Evolutionary conservation across 352 stramenopile species (phyloP).

Genomic region (Phytophthora idaei): DNA sequence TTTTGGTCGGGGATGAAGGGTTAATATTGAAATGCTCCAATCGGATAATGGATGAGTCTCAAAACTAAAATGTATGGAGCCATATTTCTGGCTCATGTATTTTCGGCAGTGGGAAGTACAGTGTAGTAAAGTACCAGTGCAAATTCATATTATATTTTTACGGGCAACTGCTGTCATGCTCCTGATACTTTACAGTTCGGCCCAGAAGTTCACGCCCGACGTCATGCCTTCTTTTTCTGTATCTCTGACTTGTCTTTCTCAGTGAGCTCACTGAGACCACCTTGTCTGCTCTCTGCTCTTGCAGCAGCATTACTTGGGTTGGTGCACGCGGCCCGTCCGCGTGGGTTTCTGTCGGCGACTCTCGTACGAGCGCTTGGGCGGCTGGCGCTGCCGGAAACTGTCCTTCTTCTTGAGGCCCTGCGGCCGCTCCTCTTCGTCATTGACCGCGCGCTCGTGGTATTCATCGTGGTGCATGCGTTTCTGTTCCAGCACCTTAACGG

Average conservation of each 20-base stretch:
- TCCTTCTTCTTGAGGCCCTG: slow-evolving; percentile 54
- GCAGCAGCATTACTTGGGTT: slow-evolving; percentile 54
- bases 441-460: slow-evolving; percentile 59
- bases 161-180: slow-evolving; percentile 30
- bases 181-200: slow-evolving; percentile 28
- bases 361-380: slow-evolving; percentile 52
- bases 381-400: slow-evolving; percentile 43
- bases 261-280: background rate
- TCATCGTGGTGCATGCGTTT: slow-evolving; percentile 67
- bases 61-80: no score
- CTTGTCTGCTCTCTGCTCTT: background rate
- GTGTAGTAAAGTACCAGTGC: no score
- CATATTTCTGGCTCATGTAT: no score
- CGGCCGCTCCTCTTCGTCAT: slow-evolving; percentile 58
- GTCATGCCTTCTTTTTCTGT: slow-evolving; percentile 10
- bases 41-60: no score
- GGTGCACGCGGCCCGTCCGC: slow-evolving; percentile 65
- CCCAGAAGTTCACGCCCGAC: slow-evolving; percentile 25
- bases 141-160: slow-evolving; percentile 7
- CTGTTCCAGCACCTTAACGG: slow-evolving; percentile 64
- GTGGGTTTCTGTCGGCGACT: slow-evolving; percentile 55
- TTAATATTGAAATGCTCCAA: no score
- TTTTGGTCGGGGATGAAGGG: no score
- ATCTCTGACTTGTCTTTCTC: background rate
- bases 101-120: no score